Evolutionary conservation across 1,139 yeast genomes (phyloP).

Genomic region (Blastobotrys illinoisensis): DNA sequence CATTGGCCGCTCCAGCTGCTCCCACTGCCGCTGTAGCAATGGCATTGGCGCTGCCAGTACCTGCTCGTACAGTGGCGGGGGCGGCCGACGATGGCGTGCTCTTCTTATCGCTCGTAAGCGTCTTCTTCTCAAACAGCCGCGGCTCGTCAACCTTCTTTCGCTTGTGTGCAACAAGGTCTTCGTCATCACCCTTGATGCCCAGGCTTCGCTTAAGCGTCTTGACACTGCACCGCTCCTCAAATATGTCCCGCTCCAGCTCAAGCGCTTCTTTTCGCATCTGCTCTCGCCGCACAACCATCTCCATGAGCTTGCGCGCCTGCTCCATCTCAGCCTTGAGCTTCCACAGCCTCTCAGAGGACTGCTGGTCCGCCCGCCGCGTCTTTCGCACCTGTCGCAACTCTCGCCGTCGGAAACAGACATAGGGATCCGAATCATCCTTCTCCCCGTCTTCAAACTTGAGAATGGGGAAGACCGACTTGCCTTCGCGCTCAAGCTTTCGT

Average conservation of each 20-base stretch:
- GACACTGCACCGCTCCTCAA: slow-evolving; percentile 64
- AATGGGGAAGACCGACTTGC: slow-evolving; percentile 66
- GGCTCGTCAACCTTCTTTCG: slow-evolving; percentile 48
- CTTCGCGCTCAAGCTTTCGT: slow-evolving; percentile 66
- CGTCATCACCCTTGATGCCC: slow-evolving; percentile 80
- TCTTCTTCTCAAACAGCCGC: slow-evolving; percentile 6
- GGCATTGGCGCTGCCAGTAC: slow-evolving; percentile 14
- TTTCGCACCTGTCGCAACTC: slow-evolving; percentile 94
- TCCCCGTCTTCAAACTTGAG: slow-evolving; percentile 84
- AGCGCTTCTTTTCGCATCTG: slow-evolving; percentile 52
- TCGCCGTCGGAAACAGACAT: slow-evolving; percentile 91
- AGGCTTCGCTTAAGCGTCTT: slow-evolving; percentile 69
- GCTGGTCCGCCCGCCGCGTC: slow-evolving; percentile 89
- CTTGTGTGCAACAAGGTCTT: slow-evolving; percentile 73
- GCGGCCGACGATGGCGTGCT: slow-evolving; percentile 16
- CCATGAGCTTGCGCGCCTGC: slow-evolving; percentile 65
- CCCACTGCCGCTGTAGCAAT: slow-evolving; percentile 18
- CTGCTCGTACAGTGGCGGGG: slow-evolving; percentile 12
- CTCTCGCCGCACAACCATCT: slow-evolving; percentile 73
- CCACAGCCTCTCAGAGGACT: slow-evolving; percentile 80
- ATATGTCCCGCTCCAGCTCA: slow-evolving; percentile 56
- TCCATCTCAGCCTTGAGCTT: slow-evolving; percentile 70
- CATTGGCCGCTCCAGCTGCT: slow-evolving; percentile 19
- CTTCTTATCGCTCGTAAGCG: slow-evolving; percentile 7
- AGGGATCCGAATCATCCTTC: slow-evolving; percentile 91